Evolutionary conservation across 164 flowering plant genomes (phyloP), one percentile per base, ranked within the genome.

Genomic region (Dillenia turbinata): DNA sequence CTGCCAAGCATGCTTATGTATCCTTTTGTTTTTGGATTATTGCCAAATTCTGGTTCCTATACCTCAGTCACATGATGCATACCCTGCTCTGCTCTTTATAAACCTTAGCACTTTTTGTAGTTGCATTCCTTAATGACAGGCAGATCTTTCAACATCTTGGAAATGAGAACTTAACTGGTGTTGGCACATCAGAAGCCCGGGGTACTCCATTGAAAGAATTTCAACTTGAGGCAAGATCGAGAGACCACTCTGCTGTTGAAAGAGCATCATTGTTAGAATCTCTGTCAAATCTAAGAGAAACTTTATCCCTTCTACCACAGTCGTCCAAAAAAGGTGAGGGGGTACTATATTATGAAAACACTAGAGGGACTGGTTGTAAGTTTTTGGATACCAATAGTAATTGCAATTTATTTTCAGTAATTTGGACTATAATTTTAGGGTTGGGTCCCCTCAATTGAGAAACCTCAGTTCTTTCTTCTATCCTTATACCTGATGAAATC

Each of bases 1-100:
- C 81, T 14, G 81, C 81, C 5, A 77, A 73, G 66, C 82, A 82
- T 74, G 81, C 91, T 59, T 86, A 83, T 70, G 91, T 86, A 83
- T 86, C 91, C 91, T 81, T 79, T 64, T 55, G 11, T 7, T n/a
- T 19, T 1, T 19, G 22, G 22, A 19, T 1, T 19, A 19, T 19
- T 19, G 22, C 22, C 22, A 19, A 19, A 19, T 19, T 19, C 1
- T 19, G 22, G 22, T 19, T 19, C 22, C 22, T 19, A 19, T 40
- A 7, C 10, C 16, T 57, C n/a, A 44, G 17, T 13, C 9, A 22
- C n/a, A 22, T 57, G 14, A 24, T 56, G 45, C 17, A 45, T 57
- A 10, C 12, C 12, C 12, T 47, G 52, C 11, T 47, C 12, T 17
- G 12, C 48, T 24, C 50, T 52, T 52, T 9, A 54, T 67, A 19